A percentile compares a stretch with the other conserved stretches of the same genome.
Conservation (phyloP, 345 rosid genomes). For the Hevea brasiliensis region DNA sequence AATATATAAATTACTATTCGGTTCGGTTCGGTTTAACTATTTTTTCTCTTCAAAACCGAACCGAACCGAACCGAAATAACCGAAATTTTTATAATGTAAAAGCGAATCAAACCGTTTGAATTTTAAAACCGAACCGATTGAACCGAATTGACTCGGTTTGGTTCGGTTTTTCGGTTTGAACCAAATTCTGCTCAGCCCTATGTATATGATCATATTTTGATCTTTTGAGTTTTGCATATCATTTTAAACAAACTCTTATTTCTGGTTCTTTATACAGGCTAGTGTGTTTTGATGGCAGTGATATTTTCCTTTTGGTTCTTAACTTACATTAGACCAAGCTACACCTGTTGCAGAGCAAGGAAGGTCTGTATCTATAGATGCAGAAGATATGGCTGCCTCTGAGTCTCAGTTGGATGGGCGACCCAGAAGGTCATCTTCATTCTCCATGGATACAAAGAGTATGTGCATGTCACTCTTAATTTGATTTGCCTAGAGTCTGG, state of each 20-base stretch:
- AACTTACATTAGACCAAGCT: constrained; percentile 43
- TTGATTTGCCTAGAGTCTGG: not conserved
- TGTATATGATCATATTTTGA: not conserved
- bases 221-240: not conserved
- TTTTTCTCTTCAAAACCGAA: no score
- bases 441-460: constrained; percentile 40
- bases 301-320: constrained; percentile 30
- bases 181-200: no score
- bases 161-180: no score
- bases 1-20: no score
- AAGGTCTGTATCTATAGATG: constrained; percentile 31
- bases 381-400: constrained; percentile 24
- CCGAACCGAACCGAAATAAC: no score
- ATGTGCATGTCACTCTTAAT: constrained; percentile 9
- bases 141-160: no score
- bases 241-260: constrained; percentile 13
- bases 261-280: constrained; percentile 2
- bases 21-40: no score
- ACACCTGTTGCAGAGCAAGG: constrained; percentile 31
- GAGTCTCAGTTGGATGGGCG: constrained; percentile 27
- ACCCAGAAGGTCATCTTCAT: constrained; percentile 21
- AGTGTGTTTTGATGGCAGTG: constrained; percentile 13
- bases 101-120: no score
- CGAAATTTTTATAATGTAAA: no score
- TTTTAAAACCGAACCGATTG: no score